A percentile compares a stretch with the other conserved stretches of the same genome.
Evolutionary conservation across 2,329 filamentous ascomycete genomes (phyloP).

Genomic region (Talaromyces sp.): DNA sequence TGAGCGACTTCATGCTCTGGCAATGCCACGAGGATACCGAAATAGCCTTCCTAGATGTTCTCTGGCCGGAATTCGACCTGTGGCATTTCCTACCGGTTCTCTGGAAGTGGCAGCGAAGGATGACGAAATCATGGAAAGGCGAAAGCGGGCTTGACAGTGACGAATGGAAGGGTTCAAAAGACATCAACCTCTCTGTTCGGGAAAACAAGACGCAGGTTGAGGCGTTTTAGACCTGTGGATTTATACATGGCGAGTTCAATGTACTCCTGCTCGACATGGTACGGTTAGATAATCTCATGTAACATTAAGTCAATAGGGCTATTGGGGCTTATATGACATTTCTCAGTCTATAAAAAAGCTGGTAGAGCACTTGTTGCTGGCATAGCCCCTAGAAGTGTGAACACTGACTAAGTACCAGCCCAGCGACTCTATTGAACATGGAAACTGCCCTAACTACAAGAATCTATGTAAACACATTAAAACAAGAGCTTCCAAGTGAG

Average conservation of each 20-base stretch:
- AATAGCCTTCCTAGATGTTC: constrained; percentile 82
- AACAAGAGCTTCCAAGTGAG: too few species aligned
- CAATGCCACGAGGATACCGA: constrained; percentile 91
- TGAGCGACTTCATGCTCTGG: constrained; percentile 99
- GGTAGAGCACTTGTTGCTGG: too few species aligned
- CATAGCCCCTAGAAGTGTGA: too few species aligned
- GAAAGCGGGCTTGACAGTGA: constrained; percentile 51
- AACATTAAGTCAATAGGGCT: too few species aligned
- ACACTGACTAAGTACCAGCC: too few species aligned
- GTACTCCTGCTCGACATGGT: too few species aligned
- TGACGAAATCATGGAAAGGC: constrained; percentile 58
- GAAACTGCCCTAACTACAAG: too few species aligned
- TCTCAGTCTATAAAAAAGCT: too few species aligned
- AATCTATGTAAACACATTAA: too few species aligned
- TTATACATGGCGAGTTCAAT: not conserved
- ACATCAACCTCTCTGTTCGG: not conserved
- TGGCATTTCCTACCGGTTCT: constrained; percentile 90
- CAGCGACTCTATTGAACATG: too few species aligned
- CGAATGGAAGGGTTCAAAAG: constrained; percentile 24
- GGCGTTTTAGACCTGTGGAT: not conserved
- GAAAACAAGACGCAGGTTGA: constrained; percentile 4
- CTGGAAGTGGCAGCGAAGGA: constrained; percentile 76
- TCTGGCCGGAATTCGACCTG: constrained; percentile 95
- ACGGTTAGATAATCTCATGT: too few species aligned
- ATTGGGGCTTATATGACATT: too few species aligned